phyloP scores from a whole-genome alignment of 2,329 filamentous ascomycete species.

The Helotiales sp. region DNA sequence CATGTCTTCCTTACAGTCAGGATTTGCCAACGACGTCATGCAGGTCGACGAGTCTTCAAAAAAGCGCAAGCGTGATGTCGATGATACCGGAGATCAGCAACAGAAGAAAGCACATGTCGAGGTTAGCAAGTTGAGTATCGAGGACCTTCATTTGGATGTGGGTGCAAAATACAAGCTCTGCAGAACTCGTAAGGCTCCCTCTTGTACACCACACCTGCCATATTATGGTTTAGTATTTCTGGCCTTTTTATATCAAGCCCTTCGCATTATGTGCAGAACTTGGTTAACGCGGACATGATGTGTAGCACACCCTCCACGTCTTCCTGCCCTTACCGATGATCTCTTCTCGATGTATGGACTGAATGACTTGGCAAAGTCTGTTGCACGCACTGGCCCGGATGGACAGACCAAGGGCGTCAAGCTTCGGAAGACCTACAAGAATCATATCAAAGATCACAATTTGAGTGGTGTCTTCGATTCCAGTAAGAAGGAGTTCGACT shows the following conservation, averaged over 20 bases:
- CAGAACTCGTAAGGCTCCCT: constrained; percentile 66
- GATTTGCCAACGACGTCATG: constrained; percentile 19
- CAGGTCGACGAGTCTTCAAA: constrained; percentile 52
- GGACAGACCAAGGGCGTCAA: constrained; percentile 61
- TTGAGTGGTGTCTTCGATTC: constrained; percentile 62
- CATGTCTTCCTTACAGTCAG: constrained; percentile 29
- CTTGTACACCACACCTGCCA: constrained; percentile 22
- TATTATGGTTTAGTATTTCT: constrained; percentile 17
- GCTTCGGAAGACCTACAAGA: constrained; percentile 67
- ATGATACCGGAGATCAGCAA: constrained; percentile 56
- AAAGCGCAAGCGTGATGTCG: constrained; percentile 62
- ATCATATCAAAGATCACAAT: constrained; percentile 64
- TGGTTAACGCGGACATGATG: constrained; percentile 37
- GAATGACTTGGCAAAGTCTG: constrained; percentile 56
- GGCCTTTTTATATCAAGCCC: constrained; percentile 8
- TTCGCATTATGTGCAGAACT: constrained; percentile 26
- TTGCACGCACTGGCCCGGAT: constrained; percentile 63
- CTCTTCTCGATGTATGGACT: constrained; percentile 60
- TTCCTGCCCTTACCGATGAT: constrained; percentile 55
- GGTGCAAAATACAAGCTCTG: constrained; percentile 67
- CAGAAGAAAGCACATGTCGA: constrained; percentile 64
- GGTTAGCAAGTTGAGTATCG: constrained; percentile 60
- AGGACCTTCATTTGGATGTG: constrained; percentile 65
- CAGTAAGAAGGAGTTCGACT: constrained; percentile 54
- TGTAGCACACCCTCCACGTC: constrained; percentile 34